phyloP scores from a whole-genome alignment of 2,329 filamentous ascomycete species.

The Verticillium nonalfalfae region DNA sequence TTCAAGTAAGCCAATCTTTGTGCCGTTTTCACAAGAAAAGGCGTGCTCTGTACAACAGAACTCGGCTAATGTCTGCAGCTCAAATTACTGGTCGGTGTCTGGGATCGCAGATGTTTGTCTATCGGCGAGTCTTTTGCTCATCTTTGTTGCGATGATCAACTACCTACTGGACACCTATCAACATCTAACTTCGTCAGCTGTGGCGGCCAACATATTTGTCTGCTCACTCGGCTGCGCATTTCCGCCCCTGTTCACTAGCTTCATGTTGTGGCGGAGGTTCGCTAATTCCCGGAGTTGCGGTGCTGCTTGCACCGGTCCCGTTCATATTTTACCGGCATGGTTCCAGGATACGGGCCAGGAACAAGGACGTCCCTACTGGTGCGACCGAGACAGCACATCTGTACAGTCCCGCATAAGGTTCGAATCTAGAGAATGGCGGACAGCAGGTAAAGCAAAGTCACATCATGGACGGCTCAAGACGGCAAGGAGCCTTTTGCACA shows the following conservation, averaged over 20 bases:
- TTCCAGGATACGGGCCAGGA: conserved; percentile 29
- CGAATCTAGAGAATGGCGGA: neutral
- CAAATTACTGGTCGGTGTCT: conserved; percentile 50
- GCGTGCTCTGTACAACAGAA: neutral
- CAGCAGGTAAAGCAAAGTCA: neutral
- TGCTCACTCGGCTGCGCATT: conserved; percentile 50
- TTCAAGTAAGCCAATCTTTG: conserved; percentile 30
- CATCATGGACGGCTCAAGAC: neutral
- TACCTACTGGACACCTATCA: conserved; percentile 49
- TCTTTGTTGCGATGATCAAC: conserved; percentile 47
- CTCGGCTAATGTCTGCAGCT: conserved; percentile 23
- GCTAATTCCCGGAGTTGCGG: conserved; percentile 37
- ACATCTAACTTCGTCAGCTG: conserved; percentile 55
- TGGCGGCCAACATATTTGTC: conserved; percentile 58
- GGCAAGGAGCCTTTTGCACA: too few relatives aligned
- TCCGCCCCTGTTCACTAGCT: conserved; percentile 51
- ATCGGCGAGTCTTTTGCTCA: conserved; percentile 25
- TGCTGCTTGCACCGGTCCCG: conserved; percentile 44
- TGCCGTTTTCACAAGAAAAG: neutral
- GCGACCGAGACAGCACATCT: conserved; percentile 2
- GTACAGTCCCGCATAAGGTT: neutral
- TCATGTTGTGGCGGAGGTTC: conserved; percentile 58
- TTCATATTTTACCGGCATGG: conserved; percentile 52
- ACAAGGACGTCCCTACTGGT: conserved; percentile 26
- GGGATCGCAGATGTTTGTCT: conserved; percentile 29